phyloP scores from a whole-genome alignment of 805 yeast genomes.

The Allodekkera sacchari region DNA sequence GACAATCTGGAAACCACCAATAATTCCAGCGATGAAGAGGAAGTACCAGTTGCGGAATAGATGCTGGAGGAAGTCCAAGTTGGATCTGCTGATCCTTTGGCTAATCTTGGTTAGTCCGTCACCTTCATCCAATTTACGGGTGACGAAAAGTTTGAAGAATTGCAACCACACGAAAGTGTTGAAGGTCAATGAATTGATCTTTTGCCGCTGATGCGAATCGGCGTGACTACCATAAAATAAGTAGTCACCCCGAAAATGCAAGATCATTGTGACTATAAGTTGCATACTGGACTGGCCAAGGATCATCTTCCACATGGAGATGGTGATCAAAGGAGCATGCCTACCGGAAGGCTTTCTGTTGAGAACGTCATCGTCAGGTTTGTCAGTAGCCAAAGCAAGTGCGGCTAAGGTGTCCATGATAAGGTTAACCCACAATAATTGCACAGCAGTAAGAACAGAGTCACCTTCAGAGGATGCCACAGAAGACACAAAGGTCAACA shows the following conservation, averaged over 20 bases:
- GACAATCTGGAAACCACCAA: conserved; percentile 76
- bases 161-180: conserved; percentile 98
- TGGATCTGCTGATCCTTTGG: conserved; percentile 52
- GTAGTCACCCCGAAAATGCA: conserved; percentile 70
- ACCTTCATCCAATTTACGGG: conserved; percentile 85
- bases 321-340: conserved; percentile 66
- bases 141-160: conserved; percentile 84
- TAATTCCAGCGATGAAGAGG: conserved; percentile 57
- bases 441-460: conserved; percentile 94
- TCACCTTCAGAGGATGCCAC: conserved; percentile 71
- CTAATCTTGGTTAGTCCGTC: conserved; percentile 52
- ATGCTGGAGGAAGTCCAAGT: conserved; percentile 78
- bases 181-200: conserved; percentile 79
- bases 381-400: conserved; percentile 93
- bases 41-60: conserved; percentile 79
- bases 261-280: conserved; percentile 64
- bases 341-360: conserved; percentile 82
- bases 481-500: conserved; percentile 87
- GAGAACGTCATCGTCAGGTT: conserved; percentile 78
- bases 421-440: conserved; percentile 92
- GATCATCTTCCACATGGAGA: conserved; percentile 98
- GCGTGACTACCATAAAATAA: conserved; percentile 40
- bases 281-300: conserved; percentile 78
- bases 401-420: conserved; percentile 99
- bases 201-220: conserved; percentile 39